Conservation (phyloP, 345 rosid species). For the Psidium guajava region DNA sequence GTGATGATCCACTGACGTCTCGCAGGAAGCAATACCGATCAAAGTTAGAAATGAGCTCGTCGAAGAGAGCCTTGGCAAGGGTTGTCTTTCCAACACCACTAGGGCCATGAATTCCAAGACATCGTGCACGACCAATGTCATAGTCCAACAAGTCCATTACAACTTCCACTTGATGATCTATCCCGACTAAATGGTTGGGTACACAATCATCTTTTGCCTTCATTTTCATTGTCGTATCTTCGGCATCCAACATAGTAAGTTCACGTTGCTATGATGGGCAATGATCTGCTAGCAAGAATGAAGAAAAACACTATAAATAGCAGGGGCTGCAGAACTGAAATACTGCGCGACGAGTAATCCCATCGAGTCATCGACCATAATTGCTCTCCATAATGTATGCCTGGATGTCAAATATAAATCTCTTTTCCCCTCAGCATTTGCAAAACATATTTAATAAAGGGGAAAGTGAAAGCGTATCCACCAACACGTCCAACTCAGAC, state of each 20-base stretch:
- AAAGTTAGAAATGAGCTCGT: neutral
- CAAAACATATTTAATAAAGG: neutral
- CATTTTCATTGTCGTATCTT: neutral
- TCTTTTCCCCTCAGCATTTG: neutral
- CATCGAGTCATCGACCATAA: neutral
- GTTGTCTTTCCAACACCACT: neutral
- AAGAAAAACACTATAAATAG: neutral
- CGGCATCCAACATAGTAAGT: neutral
- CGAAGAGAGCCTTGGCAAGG: neutral
- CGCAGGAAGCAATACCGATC: fast-evolving
- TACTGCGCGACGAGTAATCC: neutral
- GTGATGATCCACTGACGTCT: neutral
- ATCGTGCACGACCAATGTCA: neutral
- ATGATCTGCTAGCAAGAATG: neutral
- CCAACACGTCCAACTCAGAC: neutral
- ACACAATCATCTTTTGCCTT: neutral
- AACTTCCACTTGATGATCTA: neutral
- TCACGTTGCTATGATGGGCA: too few relatives aligned
- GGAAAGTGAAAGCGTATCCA: neutral
- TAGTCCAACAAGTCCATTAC: neutral
- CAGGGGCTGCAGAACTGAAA: neutral
- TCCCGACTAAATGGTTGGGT: neutral
- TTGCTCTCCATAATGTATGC: neutral
- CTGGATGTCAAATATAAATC: neutral
- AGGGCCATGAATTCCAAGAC: neutral